Base-by-base conservation (phyloP, 1,139 yeast species). In the Lodderomyces elongisporus region DNA sequence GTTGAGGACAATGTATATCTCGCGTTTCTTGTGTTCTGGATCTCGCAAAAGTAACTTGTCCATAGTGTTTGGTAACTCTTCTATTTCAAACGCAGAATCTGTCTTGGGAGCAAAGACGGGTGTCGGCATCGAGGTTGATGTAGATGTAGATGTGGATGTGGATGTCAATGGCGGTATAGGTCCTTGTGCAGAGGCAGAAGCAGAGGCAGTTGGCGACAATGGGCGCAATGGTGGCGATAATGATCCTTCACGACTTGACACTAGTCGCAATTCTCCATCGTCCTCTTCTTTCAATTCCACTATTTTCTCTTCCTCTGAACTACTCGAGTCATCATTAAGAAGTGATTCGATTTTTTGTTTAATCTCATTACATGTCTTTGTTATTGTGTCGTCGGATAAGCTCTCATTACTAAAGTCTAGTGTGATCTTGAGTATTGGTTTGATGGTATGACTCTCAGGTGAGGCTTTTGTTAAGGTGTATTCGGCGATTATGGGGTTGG, bases 401-500 rank as follows among this genome's bases (percentile, higher is more conserved):
- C 56, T 52, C 33, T 54, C 51, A 32, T 54, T 48, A 20, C 56
- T 51, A 33, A 56, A 59, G 39, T 66, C 70, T 18, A 68, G 45
- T 7, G 61, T 51, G 23, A 68, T 61, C 42, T 65, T 66, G 28
- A 68, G 50, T 45, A 56, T 57, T 1, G 73, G 71, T 17, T 54
- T 49, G 17, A 68, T 60, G 15, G 48, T 48, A 27, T 45, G 45
- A 12, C 40, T 36, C 8, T 37, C 46, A 12, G 44, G 43, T 4
- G 41, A 43, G 6, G 59, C 43, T 38, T 66, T 66, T 17, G 60
- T 59, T 28, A 68, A 49, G 3, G 66, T 58, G 43, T 68, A 68
- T 35, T 65, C 62, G 1, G 74, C 74, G 17, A 67, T 57, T 6
- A 64, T 56, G 7, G 73, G 73, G 43, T 67, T 67, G 4, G 44